Percentiles rank a stretch among this genome's conserved stretches.
phyloP scores from a whole-genome alignment of 1,139 yeast genomes.

The Groenewaldozyma auringiensis region DNA sequence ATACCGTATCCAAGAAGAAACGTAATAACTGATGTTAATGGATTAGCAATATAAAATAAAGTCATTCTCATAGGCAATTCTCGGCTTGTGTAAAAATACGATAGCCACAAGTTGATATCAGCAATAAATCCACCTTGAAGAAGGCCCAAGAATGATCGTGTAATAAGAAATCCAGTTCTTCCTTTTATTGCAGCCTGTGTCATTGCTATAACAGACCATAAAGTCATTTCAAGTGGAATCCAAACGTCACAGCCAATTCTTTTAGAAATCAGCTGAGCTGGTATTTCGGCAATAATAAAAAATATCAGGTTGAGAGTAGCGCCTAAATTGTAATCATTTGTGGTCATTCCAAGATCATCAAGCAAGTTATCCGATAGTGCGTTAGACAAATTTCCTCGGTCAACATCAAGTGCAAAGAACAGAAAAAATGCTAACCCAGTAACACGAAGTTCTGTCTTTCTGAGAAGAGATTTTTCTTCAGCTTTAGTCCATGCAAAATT shows the following conservation, averaged over 20 bases:
- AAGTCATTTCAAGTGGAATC: constrained; percentile 44
- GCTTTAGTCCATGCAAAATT: constrained; percentile 38
- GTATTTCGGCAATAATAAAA: constrained; percentile 44
- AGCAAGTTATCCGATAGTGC: constrained; percentile 46
- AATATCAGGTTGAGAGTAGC: constrained; percentile 38
- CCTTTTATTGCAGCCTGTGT: constrained; percentile 37
- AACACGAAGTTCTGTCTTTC: constrained; percentile 43
- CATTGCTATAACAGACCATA: constrained; percentile 45
- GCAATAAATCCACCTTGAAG: constrained; percentile 52
- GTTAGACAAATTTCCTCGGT: constrained; percentile 44
- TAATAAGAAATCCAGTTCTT: constrained; percentile 34
- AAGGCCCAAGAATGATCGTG: constrained; percentile 41
- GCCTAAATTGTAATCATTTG: constrained; percentile 44
- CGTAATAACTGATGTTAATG: constrained; percentile 21
- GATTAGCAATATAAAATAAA: constrained; percentile 34
- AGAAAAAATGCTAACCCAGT: constrained; percentile 40
- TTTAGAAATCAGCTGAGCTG: constrained; percentile 47
- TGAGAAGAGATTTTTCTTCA: constrained; percentile 38
- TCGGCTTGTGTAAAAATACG: constrained; percentile 43
- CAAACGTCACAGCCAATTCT: constrained; percentile 47
- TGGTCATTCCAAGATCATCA: constrained; percentile 38
- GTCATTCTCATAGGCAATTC: constrained; percentile 44
- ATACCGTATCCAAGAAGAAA: constrained; percentile 41
- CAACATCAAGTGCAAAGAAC: constrained; percentile 46
- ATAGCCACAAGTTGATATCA: constrained; percentile 43